Conservation (phyloP, 345 rosid genomes). For the Schrenkiella parvula region DNA sequence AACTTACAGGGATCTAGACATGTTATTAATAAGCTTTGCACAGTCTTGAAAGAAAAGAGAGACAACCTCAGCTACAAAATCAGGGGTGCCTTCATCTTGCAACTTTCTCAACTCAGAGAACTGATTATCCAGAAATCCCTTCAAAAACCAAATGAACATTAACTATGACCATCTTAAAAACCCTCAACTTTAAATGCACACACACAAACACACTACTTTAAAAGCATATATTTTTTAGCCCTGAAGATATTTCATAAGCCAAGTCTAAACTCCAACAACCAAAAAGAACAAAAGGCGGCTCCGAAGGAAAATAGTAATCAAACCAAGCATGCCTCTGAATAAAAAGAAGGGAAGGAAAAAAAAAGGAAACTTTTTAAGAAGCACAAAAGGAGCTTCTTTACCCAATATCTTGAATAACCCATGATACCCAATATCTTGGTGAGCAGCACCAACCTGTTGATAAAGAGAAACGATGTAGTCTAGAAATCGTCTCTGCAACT, state of each 20-base stretch:
- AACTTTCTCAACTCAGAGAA: slow-evolving; percentile 70
- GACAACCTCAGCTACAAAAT: slow-evolving; percentile 70
- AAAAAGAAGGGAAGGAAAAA: too few species aligned
- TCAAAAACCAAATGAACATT: too few species aligned
- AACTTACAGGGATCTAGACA: slow-evolving; percentile 69
- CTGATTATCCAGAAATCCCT: slow-evolving; percentile 79
- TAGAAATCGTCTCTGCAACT: slow-evolving; percentile 48
- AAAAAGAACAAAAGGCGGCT: neutral
- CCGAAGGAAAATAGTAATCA: too few species aligned
- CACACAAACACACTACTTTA: neutral
- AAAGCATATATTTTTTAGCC: neutral
- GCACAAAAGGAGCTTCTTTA: neutral
- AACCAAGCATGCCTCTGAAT: neutral
- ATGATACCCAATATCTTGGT: too few species aligned
- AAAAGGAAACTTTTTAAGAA: too few species aligned
- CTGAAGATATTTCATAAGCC: neutral
- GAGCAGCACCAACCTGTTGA: slow-evolving; percentile 61
- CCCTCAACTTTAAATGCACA: neutral
- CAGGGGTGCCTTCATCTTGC: slow-evolving; percentile 80
- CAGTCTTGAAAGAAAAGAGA: slow-evolving; percentile 79
- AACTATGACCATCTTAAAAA: neutral
- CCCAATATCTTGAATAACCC: too few species aligned
- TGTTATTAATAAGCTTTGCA: slow-evolving; percentile 57
- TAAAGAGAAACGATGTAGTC: slow-evolving; percentile 48
- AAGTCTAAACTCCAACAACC: neutral